Evolutionary conservation across 257 asterid genomes (phyloP).

Genomic region (Sherardia arvensis): DNA sequence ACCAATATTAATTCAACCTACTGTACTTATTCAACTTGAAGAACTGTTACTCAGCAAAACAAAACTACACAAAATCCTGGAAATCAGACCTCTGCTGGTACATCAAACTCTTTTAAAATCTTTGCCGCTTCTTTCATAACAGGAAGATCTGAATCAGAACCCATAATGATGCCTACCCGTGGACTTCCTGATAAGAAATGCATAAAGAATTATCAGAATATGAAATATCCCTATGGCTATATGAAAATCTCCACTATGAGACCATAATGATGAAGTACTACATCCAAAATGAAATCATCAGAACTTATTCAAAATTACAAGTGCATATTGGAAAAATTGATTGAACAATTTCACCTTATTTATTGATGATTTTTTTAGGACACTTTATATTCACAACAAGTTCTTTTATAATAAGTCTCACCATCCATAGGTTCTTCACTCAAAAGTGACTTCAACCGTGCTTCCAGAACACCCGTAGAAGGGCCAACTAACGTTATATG

Average conservation of each 20-base stretch:
- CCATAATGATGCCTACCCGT: conserved; percentile 96
- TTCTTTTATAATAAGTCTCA: conserved; percentile 11
- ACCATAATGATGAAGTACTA: too few relatives aligned
- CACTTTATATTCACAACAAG: neutral
- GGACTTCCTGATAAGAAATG: conserved; percentile 41
- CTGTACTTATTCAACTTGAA: neutral
- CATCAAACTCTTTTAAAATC: conserved; percentile 66
- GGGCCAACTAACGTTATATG: conserved; percentile 86
- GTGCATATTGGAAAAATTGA: neutral
- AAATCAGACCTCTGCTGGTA: conserved; percentile 66
- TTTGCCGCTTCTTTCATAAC: conserved; percentile 97
- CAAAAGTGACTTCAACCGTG: conserved; percentile 51
- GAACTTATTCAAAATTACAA: neutral
- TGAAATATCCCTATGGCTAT: neutral
- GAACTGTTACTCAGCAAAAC: neutral
- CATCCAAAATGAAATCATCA: too few relatives aligned
- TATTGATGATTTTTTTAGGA: too few relatives aligned
- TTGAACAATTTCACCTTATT: neutral
- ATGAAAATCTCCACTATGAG: too few relatives aligned
- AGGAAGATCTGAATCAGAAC: conserved; percentile 98
- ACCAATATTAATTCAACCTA: neutral
- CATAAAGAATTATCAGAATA: conserved; percentile 1
- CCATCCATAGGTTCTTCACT: conserved; percentile 36
- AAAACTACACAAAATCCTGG: neutral
- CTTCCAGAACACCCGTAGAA: conserved; percentile 70